Percentiles rank a stretch among this genome's conserved stretches.
Conservation (phyloP, 2,329 filamentous ascomycete species). For the Mycosphaerella sp. region DNA sequence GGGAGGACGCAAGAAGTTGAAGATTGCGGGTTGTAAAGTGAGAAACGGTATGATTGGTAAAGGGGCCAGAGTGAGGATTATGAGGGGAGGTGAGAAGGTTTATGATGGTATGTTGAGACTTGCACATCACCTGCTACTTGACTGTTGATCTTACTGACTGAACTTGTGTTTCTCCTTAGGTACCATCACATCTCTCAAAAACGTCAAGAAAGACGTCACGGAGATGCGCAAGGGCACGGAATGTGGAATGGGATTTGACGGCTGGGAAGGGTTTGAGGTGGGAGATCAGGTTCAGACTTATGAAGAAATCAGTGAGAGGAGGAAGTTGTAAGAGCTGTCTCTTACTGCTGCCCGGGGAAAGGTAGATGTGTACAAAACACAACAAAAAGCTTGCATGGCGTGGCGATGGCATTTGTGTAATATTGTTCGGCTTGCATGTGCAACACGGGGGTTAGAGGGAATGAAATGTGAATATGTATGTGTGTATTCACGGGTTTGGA, state of each 20-base stretch:
- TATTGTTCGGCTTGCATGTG: background rate
- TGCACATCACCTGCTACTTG: background rate
- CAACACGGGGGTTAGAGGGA: background rate
- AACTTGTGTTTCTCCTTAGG: constrained; percentile 47
- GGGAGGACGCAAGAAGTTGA: constrained; percentile 62
- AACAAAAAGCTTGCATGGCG: background rate
- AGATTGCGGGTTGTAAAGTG: constrained; percentile 82
- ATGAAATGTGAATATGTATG: background rate
- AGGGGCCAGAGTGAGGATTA: constrained; percentile 61
- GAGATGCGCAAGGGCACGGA: constrained; percentile 92
- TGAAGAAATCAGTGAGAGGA: constrained; percentile 69
- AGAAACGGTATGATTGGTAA: constrained; percentile 69
- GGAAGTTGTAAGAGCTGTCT: constrained; percentile 40
- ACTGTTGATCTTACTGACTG: constrained; percentile 8
- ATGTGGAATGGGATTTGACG: constrained; percentile 80
- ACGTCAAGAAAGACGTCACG: constrained; percentile 82
- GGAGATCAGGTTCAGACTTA: constrained; percentile 87
- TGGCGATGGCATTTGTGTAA: background rate
- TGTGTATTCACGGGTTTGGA: background rate
- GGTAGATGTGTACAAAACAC: background rate
- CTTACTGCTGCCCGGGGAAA: too few species aligned
- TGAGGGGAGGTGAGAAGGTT: constrained; percentile 61
- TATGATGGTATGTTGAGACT: constrained; percentile 65
- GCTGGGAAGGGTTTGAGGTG: constrained; percentile 68
- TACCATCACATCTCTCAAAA: constrained; percentile 72